Base-by-base conservation (phyloP, 2,329 filamentous ascomycete species). In the Microcyclosporella mali region DNA sequence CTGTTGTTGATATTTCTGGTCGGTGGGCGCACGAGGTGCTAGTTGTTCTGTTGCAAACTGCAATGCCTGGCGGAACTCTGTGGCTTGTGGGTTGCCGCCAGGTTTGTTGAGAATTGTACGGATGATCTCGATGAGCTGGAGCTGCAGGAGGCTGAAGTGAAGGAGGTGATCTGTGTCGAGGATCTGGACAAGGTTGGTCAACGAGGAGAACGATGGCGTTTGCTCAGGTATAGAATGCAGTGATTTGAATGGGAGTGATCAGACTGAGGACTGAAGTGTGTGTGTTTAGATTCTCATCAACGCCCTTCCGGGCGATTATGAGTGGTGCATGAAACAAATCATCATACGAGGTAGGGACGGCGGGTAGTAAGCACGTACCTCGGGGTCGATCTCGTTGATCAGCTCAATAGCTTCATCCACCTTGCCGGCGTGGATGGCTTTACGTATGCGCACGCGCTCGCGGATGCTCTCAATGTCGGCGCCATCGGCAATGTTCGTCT, bases 321-420 rank as follows among this genome's bases (percentile, higher is more conserved):
- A 88, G 92, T 98, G 92, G 92, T 98, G 92, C 92, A 98, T 98
- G 90, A 94, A 81, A 89, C 75, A 75, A 86, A 74, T 95, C 95
- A 98, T 98, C 92, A 92, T 89, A 69, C 78, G 75, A 71, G 42
- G 27, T n/a, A 32, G 41, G 33, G 46, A 55, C 49, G 34, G 38
- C 49, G 35, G 38, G 41, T 27, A 15, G n/a, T 43, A 47, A 21
- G 25, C 19, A 65, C 85, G 69, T 81, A 98, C 92, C 78, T 92
- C 82, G 55, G 88, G 85, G 55, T 95, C 87, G 27, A 94, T 71
- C 54, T 95, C 86, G 62, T 97, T 97, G 57, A 98, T 77, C 40
- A 82, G 79, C 52, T 88, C 80, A 50, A 97, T 90, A 3, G 92
- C 92, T 36, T 78, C 73, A 62, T 94, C 81, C 17, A 97, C 89